phyloP scores from a whole-genome alignment of 164 flowering plant species.

The Saururus chinensis region DNA sequence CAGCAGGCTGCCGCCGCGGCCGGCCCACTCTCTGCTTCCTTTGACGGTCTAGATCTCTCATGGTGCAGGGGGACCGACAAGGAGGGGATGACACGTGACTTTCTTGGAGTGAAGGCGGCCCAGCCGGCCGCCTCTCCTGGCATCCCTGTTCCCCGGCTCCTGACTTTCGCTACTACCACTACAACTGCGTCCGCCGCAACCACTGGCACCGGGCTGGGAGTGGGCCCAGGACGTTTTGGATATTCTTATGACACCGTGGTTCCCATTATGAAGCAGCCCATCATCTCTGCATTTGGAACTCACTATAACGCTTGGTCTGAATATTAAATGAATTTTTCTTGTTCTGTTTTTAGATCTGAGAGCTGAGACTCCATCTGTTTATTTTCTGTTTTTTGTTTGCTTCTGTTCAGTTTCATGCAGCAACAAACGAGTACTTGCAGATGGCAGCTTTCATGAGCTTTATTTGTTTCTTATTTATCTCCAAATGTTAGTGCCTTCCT shows the following conservation, averaged over 20 bases:
- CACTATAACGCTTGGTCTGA: not conserved
- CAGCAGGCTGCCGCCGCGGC: constrained; percentile 42
- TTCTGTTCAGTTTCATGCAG: not conserved
- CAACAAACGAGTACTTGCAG: not conserved
- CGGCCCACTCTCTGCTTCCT: constrained; percentile 7
- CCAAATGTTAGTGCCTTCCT: no score
- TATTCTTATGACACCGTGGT: constrained; percentile 23
- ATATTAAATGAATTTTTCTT: not conserved
- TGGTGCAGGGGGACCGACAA: constrained; percentile 33
- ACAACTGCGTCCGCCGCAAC: constrained; percentile 13
- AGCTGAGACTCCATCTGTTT: no score
- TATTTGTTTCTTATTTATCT: no score
- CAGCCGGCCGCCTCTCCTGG: constrained; percentile 11
- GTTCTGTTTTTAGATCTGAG: no score
- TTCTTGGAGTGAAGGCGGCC: constrained; percentile 51
- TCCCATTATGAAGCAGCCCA: constrained; percentile 4
- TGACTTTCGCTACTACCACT: constrained; percentile 6
- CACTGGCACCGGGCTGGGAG: constrained; percentile 24
- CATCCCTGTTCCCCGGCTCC: not conserved
- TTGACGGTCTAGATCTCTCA: constrained; percentile 13
- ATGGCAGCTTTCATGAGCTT: no score
- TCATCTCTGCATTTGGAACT: not conserved
- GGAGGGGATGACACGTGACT: constrained; percentile 56
- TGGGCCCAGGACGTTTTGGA: constrained; percentile 17
- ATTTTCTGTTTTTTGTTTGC: not conserved